Percentiles rank a stretch among this genome's conserved stretches.
These are phyloP conservation scores for Pogostemon cablin DNA, from an alignment of 257 asterid species.

Conservation along the genomic window DNA sequence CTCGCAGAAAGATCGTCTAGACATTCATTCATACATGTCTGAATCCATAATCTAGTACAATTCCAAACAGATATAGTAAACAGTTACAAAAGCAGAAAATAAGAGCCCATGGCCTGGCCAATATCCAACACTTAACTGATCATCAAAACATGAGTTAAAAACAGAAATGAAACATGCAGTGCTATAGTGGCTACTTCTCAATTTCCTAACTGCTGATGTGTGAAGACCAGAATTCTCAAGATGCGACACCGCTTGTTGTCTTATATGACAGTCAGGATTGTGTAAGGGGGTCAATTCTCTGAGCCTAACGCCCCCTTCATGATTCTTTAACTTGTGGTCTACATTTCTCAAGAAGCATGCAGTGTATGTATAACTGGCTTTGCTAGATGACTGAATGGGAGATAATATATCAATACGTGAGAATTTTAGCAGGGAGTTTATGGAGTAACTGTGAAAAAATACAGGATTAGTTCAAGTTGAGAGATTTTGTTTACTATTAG, in stretches of 20 bases:
- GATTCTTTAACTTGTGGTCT: not conserved
- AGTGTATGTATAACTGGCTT: not conserved
- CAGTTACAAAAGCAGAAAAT: no score
- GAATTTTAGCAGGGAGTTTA: slow-evolving; percentile 9
- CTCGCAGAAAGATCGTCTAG: no score
- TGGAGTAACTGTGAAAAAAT: not conserved
- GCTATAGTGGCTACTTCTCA: not conserved
- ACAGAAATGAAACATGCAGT: not conserved
- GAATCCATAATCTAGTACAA: no score
- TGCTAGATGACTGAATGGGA: not conserved
- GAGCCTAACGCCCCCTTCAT: not conserved
- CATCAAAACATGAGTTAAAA: not conserved
- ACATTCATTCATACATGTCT: no score
- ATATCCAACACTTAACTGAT: no score
- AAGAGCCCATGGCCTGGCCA: no score
- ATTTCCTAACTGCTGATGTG: not conserved
- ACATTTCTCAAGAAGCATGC: not conserved
- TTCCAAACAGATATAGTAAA: no score
- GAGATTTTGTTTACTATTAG: not conserved
- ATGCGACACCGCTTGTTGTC: not conserved
- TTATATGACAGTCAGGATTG: not conserved
- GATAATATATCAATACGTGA: not conserved
- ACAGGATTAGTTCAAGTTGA: not conserved
- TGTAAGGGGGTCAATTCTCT: not conserved
- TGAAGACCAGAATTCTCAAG: not conserved